Base-by-base conservation (phyloP, 768 basidiomycete genomes). In the Tylopilus plumbeoviolaceoides region DNA sequence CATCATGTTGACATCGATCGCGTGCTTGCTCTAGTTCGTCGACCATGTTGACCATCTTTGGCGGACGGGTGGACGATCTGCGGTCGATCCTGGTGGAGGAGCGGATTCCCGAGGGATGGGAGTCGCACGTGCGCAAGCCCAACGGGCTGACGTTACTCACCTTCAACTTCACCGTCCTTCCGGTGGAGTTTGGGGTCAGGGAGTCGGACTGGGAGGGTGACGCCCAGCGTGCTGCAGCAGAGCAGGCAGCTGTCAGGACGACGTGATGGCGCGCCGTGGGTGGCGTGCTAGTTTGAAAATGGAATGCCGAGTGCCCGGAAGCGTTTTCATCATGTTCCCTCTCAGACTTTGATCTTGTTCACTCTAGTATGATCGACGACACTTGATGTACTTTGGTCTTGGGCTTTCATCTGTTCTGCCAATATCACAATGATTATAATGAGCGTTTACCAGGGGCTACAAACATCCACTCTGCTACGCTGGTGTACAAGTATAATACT, bases 81-180 rank as follows among this genome's bases (percentile, higher is more conserved):
- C 70, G 77, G 46, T 54, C 75, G 1, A 55, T 87, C 30, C 66
- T 91, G 35, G 60, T 75, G 5, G 83, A 91, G 31, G 89, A 91
- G 57, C 80, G 87, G 7, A 62, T 91, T 21, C 84, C 84, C 0
- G 73, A 85, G 0, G 81, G 82, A 10, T 91, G 87, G 87, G 86
- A 89, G 62, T 75, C 89, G 0, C 72, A 77, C 20, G 63, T 81
- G 17, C 73, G 77, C 42, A 68, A 76, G 47, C 78, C 70, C 1
- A 70, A 73, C 47, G 88, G 89, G 0, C 67, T 89, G 35, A 88
- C 89, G 1, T 61, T 91, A 4, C 42, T 68, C 5, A 1, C 28
- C 1, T 85, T 89, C 73, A 85, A 91, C 61, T 48, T 50, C 8
- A 66, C 62, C 3, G 55, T 62, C 10, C 12, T 70, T 5, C 58